Evolutionary conservation across 352 stramenopile genomes (phyloP).

Genomic region (Phytophthora vignae): DNA sequence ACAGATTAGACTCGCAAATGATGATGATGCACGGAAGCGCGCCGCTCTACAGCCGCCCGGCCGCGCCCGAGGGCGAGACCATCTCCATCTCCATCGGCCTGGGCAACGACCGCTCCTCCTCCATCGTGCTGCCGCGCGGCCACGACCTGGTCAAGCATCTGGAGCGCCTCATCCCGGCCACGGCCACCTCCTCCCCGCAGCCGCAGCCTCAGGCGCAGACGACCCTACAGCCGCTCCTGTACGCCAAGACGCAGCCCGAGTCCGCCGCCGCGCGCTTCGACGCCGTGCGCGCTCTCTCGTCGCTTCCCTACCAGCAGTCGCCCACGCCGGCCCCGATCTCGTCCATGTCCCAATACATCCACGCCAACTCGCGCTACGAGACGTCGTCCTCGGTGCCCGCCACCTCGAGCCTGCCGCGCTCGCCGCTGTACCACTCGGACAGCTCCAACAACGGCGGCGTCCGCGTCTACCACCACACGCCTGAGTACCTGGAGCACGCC

Average conservation of each 20-base stretch:
- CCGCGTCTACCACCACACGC: conserved; percentile 29
- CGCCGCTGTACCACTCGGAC: conserved; percentile 45
- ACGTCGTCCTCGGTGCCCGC: conserved; percentile 10
- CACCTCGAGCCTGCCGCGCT: conserved; percentile 7
- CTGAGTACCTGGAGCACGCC: conserved; percentile 18
- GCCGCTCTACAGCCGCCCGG: conserved; percentile 19
- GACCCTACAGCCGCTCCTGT: conserved; percentile 19
- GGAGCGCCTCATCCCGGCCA: conserved; percentile 46
- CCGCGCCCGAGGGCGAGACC: conserved; percentile 31
- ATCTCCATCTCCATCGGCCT: conserved; percentile 64
- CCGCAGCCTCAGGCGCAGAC: background rate
- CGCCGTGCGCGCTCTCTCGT: conserved; percentile 33
- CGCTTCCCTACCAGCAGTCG: conserved; percentile 26
- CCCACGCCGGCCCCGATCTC: conserved; percentile 18
- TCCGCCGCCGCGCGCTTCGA: conserved; percentile 27
- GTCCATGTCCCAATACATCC: conserved; percentile 38
- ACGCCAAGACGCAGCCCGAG: conserved; percentile 13
- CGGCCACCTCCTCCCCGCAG: background rate
- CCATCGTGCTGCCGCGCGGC: conserved; percentile 58
- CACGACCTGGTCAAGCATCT: conserved; percentile 63
- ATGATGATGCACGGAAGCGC: conserved; percentile 39
- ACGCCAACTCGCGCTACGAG: conserved; percentile 39
- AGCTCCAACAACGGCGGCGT: conserved; percentile 31
- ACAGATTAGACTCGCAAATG: conserved; percentile 6
- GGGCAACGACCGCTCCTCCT: conserved; percentile 44